Evolutionary conservation across 169 alveolate genomes (phyloP), one percentile per base, ranked within the genome.

Genomic region (Cryptosporidium meleagridis): DNA sequence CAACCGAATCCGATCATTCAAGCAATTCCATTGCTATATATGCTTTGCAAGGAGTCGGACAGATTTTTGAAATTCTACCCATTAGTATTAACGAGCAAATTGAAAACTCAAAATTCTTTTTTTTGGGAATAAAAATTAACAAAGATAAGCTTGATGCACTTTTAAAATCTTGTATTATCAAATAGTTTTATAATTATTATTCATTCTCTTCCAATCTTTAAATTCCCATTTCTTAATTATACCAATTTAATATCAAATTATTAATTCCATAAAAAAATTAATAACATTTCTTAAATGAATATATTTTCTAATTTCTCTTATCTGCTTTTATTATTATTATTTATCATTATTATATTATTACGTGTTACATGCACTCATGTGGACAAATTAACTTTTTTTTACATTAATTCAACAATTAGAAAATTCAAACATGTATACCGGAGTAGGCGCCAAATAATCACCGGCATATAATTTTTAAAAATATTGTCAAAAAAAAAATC

Each of bases 11-110:
- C 18, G n/a, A 70, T 3, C 16, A 45, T 33, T 9, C 0, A 2
- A 62, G 6, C 14, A n/a, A 39, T n/a, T 55, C 67, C 67, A 55
- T 16, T 1, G 3, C 21, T 31, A 55, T 72, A 51, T 86, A 45
- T 59, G 92, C 92, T 39, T 62, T 93, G 41, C 95, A 93, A 84
- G 95, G 95, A 0, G 94, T 93, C 21, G 95, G 95, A 37, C 84
- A 75, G 69, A 33, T 92, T 23, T 93, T 89, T 85, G 95, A 93
- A 80, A 87, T 93, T 18, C 58, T 51, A 26, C 92, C 85, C 39
- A 68, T 87, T 16, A 91, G 91, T 18, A 31, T 31, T 23, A 45
- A 16, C 21, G 85, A 72, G 41, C 18, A 39, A 18, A 1, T 61
- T 14, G 37, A 62, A 45, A 51, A 16, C 21, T 85, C 92, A 26